Evolutionary conservation across 306 rosid species (phyloP), one percentile per base, ranked within the genome.

Genomic region (Acacia confusa): DNA sequence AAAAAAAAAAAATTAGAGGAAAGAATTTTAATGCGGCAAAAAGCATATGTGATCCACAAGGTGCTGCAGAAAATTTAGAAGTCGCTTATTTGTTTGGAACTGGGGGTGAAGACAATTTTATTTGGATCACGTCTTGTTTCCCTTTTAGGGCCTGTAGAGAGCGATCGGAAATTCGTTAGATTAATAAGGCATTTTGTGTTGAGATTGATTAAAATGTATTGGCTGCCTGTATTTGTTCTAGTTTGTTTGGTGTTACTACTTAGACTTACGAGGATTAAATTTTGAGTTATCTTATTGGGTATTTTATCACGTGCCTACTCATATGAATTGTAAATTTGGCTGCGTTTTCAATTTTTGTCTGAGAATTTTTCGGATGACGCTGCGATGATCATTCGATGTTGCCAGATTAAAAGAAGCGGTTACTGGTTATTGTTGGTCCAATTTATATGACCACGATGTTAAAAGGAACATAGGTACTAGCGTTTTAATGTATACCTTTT

Each of bases 71-170:
- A 76, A 53, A 70, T 75, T 79, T 58, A 63, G 82, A 43, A 48
- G 83, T 75, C 79, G 45, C 61, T 74, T 19, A 82, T 79, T 79
- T 64, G 69, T 82, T 79, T 82, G 69, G 64, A 63, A 70, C 47
- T 25, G 75, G 57, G 50, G 79, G 75, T n/a, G 27, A 66, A 40
- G 81, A 34, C 65, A 43, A n/a, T 43, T 83, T 84, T 79, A 58
- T 82, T 82, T 79, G 44, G 68, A 87, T 75, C 69, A 65, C 82
- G 81, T 77, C 88, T 76, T 75, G 84, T 84, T 87, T 50, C 86
- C 90, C 81, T 75, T 58, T 50, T 50, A 76, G 71, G 84, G 83
- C 78, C 75, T 87, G 86, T 82, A 87, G 88, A 87, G 86, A 87
- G 88, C 76, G 86, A 84, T 75, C 58, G 28, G 80, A 72, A 79